Base-by-base conservation (phyloP, 192 early-diverging fungal species). In the Chytriomyces sp. region DNA sequence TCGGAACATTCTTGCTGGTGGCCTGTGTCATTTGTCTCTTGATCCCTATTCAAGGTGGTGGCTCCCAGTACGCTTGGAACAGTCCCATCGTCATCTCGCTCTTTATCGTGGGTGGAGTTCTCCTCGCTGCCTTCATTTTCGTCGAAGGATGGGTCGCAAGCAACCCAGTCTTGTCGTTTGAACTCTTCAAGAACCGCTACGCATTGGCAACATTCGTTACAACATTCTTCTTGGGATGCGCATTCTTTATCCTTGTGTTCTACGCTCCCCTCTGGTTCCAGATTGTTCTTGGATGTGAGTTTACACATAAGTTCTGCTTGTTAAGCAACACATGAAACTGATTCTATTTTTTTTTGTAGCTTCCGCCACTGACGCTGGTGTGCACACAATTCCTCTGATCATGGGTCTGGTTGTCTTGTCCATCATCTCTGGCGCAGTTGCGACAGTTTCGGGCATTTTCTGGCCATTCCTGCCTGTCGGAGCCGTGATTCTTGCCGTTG, bases 21-120 rank as follows among this genome's bases (percentile, higher is more conserved):
- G 46, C 24, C 8, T 69, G 43, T 16, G 72, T 80, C 16, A 80
- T 82, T 82, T 91, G 6, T 81, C 70, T 95, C 48, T 81, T 95
- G 11, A 77, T 93, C 26, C 93, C 94, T 0, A 82, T 93, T 66
- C 89, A 85, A 24, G 91, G 86, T 81, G 94, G 92, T 63, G 94
- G 90, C 44, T 73, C 93, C 9, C 86, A 91, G 53, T 83, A 80
- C 20, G 85, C 88, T 65, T 86, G 88, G 71, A 89, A 77, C 46
- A 84, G 89, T 20, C 77, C 86, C 16, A 65, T 85, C 11, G 82
- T 89, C 16, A 87, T 92, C 28, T n/a, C 83, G 64, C 87, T 92
- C 48, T 90, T 93, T 77, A 86, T 89, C 24, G 90, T 92, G 10
- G 76, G 72, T 5, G 83, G 85, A 1, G 84, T 92, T 24, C 53